These are phyloP conservation scores for Eucalyptus marginata DNA, from an alignment of 345 rosid species.

Conservation along the genomic window DNA sequence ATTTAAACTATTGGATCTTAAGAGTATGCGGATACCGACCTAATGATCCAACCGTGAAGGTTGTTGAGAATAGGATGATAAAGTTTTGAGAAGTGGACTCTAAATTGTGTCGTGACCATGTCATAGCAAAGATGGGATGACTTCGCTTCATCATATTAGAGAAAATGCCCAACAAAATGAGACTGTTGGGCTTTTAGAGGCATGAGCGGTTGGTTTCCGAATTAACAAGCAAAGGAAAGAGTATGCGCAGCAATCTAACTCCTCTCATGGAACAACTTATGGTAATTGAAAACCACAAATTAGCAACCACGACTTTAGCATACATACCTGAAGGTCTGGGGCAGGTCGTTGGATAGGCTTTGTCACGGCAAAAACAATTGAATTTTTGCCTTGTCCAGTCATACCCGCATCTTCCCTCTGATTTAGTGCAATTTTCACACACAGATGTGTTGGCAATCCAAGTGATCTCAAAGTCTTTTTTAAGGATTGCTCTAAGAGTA, in stretches of 20 bases:
- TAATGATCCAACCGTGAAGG: rapidly evolving
- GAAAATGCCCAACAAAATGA: neutral
- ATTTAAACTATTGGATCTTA: too few species aligned
- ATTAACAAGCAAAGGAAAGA: neutral
- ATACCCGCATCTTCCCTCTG: neutral
- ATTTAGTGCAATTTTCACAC: neutral
- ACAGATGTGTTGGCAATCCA: neutral
- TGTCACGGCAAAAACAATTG: neutral
- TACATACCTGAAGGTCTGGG: neutral
- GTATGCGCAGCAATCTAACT: neutral
- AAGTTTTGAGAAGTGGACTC: rapidly evolving
- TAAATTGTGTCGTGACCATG: rapidly evolving
- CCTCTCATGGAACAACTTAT: neutral
- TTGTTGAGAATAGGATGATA: too few species aligned
- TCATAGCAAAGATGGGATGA: too few species aligned
- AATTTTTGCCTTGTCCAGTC: too few species aligned
- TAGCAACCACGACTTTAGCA: neutral
- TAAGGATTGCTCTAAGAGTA: rapidly evolving
- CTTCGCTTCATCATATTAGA: too few species aligned
- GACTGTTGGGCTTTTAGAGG: neutral
- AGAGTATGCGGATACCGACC: rapidly evolving
- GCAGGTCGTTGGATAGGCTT: neutral
- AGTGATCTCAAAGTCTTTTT: neutral
- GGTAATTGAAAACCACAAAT: neutral
- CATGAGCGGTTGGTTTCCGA: too few species aligned